Percentiles rank a stretch among this genome's conserved stretches.
phyloP scores from a whole-genome alignment of 306 rosid genomes.

The Ziziphus jujuba region DNA sequence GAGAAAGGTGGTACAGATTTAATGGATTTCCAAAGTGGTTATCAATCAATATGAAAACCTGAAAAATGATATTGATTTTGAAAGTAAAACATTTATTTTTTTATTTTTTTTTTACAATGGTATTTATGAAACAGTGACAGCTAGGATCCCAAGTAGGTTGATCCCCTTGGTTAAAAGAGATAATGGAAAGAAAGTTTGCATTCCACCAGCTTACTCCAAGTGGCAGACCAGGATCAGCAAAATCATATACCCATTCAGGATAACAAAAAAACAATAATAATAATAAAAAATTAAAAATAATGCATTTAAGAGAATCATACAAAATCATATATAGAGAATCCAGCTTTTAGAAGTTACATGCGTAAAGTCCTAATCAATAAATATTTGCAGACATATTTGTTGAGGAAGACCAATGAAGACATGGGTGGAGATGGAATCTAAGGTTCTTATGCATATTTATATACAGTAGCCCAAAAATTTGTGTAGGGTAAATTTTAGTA shows the following conservation, averaged over 20 bases:
- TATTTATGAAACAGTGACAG: background rate
- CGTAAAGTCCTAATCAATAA: no score
- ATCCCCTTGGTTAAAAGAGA: constrained; percentile 8
- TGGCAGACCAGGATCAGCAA: constrained; percentile 23
- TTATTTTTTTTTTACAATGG: constrained; percentile 1
- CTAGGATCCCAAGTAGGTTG: background rate
- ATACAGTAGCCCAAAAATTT: no score
- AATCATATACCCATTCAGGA: constrained; percentile 6
- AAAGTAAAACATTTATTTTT: background rate
- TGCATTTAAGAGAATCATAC: background rate
- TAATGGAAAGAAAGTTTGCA: constrained; percentile 30
- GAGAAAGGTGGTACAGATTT: background rate
- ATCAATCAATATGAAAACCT: constrained; percentile 13
- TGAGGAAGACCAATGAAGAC: no score
- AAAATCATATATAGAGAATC: no score
- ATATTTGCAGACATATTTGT: no score
- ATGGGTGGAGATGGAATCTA: no score
- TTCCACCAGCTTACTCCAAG: constrained; percentile 36
- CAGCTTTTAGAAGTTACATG: no score
- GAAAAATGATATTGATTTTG: background rate
- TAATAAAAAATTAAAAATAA: no score
- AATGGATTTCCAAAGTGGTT: constrained; percentile 3
- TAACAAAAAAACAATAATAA: background rate
- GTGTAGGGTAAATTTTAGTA: no score
- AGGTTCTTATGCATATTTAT: no score